These are phyloP conservation scores for Mycena albidolilacea DNA, from an alignment of 768 basidiomycete species.

Conservation along the genomic window DNA sequence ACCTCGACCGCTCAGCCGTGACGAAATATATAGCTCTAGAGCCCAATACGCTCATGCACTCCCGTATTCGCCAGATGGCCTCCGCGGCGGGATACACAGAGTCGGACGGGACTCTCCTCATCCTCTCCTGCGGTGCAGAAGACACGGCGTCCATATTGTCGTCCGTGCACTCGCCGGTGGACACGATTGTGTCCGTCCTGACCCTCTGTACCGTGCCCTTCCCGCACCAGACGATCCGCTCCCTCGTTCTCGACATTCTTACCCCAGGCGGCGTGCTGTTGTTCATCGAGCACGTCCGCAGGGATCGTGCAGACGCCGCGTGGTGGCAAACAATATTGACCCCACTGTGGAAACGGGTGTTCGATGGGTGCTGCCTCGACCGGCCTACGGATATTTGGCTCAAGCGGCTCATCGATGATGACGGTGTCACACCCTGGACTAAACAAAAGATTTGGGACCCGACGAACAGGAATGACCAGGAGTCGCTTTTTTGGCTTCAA, in stretches of 20 bases:
- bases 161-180: slow-evolving; percentile 53
- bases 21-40: slow-evolving; percentile 81
- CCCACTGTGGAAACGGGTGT: slow-evolving; percentile 71
- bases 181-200: slow-evolving; percentile 76
- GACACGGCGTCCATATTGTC: slow-evolving; percentile 66
- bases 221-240: slow-evolving; percentile 62
- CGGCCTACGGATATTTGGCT: slow-evolving; percentile 68
- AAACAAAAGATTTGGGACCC: slow-evolving; percentile 61
- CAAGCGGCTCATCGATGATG: slow-evolving; percentile 48
- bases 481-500: slow-evolving; percentile 71
- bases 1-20: slow-evolving; percentile 70
- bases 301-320: slow-evolving; percentile 63
- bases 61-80: slow-evolving; percentile 65
- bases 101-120: slow-evolving; percentile 64
- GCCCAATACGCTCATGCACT: slow-evolving; percentile 78
- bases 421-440: slow-evolving; percentile 63
- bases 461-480: slow-evolving; percentile 61
- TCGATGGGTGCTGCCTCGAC: slow-evolving; percentile 78
- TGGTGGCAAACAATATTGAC: slow-evolving; percentile 85
- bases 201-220: slow-evolving; percentile 76
- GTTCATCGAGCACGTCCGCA: slow-evolving; percentile 80
- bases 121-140: slow-evolving; percentile 78
- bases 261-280: slow-evolving; percentile 76
- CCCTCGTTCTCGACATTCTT: slow-evolving; percentile 66
- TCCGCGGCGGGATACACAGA: slow-evolving; percentile 67